Base-by-base conservation (phyloP, 73 alveolate genomes). In the Blepharisma stoltei region DNA sequence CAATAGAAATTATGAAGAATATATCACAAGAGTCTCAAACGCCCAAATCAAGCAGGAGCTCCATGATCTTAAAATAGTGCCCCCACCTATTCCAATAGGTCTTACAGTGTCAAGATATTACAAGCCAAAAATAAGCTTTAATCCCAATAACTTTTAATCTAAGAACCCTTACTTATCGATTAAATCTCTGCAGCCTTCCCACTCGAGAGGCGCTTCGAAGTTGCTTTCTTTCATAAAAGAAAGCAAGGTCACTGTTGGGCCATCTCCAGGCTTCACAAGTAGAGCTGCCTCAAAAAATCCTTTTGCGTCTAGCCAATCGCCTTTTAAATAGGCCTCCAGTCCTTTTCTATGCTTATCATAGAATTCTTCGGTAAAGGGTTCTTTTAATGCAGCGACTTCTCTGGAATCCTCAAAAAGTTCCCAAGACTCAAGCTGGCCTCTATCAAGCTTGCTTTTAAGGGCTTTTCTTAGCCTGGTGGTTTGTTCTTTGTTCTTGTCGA, bases 281-380 rank as follows among this genome's bases (percentile, higher is more conserved):
- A 73, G 67, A 52, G 87, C 86, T 54, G 52, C 38, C 23, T 77
- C 67, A 55, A 86, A 77, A 6, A 76, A 32, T 18, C 75, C 93
- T 46, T 81, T 81, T 8, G 93, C 88, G 9, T 67, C 85, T 4
- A 77, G 78, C 90, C 93, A 86, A 32, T 86, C 83, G 21, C 93
- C 93, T n/a, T 49, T 20, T 48, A 81, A 76, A 68, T 86, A 86
- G 18, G 46, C 54, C 54, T 37, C 52, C 53, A 67, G 69, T 4
- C 83, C 93, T 53, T 76, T 73, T n/a, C 53, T 65, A 54, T 71
- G 81, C 53, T 49, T 69, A 67, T 70, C 37, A 60, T 25, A 54
- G 25, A 79, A 70, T 6, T n/a, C 78, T 46, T 14, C 55, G 47
- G 67, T 82, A 79, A 38, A 43, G 55, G 37, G 2, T 67, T 76